Percentiles rank a stretch among this genome's conserved stretches.
phyloP scores from a whole-genome alignment of 78 protist genomes.

The Bigelowiella natans region DNA sequence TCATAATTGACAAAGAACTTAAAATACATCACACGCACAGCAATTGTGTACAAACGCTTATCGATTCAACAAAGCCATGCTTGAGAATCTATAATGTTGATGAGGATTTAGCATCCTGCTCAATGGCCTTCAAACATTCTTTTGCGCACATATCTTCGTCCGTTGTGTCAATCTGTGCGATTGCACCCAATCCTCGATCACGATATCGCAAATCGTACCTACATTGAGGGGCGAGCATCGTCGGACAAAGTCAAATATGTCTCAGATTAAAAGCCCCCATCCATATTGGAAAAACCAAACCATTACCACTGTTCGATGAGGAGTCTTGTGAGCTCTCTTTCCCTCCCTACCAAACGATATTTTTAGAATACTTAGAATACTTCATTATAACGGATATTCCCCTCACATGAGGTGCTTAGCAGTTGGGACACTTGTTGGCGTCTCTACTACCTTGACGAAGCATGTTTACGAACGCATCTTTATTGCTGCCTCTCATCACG shows the following conservation, averaged over 20 bases:
- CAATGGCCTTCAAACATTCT: neutral
- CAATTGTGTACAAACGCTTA: no score
- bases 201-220: neutral
- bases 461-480: neutral
- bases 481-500: neutral
- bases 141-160: neutral
- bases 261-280: neutral
- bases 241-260: neutral
- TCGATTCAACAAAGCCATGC: no score
- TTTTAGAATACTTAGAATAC: neutral
- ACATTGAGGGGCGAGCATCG: neutral
- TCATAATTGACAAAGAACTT: no score
- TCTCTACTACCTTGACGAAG: neutral
- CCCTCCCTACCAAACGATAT: neutral
- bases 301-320: neutral
- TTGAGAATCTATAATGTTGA: no score
- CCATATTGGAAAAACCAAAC: neutral
- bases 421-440: no score
- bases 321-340: neutral
- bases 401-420: no score
- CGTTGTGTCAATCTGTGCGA: neutral
- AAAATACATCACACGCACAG: no score
- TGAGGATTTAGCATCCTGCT: no score
- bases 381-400: neutral
- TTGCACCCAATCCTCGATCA: neutral